Percentiles rank a stretch among this genome's conserved stretches.
These are phyloP conservation scores for Boletus rubescentipes DNA, from an alignment of 768 basidiomycete genomes.

Conservation along the genomic window DNA sequence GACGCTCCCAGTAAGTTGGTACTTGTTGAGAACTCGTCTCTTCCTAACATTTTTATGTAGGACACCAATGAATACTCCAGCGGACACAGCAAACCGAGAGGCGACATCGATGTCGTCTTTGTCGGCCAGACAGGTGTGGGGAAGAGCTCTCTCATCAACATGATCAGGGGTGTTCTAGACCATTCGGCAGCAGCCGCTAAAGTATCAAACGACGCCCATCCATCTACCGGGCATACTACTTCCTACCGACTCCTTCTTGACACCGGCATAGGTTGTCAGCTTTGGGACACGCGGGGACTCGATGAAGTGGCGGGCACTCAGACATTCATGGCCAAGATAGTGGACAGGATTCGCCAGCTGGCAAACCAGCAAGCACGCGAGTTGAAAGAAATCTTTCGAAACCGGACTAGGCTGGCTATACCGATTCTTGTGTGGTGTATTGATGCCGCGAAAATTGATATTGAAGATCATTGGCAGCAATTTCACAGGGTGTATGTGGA, in stretches of 20 bases:
- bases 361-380: conserved; percentile 18
- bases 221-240: conserved; percentile 17
- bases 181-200: not conserved
- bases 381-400: conserved; percentile 13
- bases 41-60: not conserved
- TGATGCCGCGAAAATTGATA: conserved; percentile 19
- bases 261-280: conserved; percentile 7
- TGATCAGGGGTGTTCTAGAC: conserved; percentile 19
- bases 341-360: conserved; percentile 12
- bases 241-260: conserved; percentile 4
- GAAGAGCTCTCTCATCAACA: conserved; percentile 27
- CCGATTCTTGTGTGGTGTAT: conserved; percentile 29
- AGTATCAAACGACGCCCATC: conserved; percentile 17
- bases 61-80: not conserved
- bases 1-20: not conserved
- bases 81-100: not conserved
- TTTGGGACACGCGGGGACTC: conserved; percentile 30
- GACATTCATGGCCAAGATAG: conserved; percentile 5
- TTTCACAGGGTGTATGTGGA: conserved; percentile 26
- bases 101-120: conserved; percentile 19
- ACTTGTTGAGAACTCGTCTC: not conserved
- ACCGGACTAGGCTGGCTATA: conserved; percentile 1
- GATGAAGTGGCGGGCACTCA: conserved; percentile 18
- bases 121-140: conserved; percentile 27
- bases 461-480: conserved; percentile 15